Conservation (phyloP, 176 grass and related monocot species). For the Microstegium vimineum region DNA sequence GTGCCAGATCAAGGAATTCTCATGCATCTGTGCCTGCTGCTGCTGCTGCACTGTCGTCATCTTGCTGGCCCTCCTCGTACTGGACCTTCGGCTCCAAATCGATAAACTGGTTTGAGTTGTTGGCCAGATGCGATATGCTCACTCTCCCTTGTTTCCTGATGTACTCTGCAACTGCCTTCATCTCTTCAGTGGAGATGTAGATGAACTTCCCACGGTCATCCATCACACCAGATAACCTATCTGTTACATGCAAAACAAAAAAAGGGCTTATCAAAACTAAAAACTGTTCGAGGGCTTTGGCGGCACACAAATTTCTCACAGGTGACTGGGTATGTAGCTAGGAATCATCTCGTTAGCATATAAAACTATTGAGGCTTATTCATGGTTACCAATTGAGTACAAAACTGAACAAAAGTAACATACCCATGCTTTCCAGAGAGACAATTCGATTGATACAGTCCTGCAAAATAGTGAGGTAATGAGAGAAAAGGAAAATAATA, state of each 20-base stretch:
- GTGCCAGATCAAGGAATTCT: not conserved
- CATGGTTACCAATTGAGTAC: not conserved
- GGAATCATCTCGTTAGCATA: not conserved
- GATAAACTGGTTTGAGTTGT: constrained; percentile 84
- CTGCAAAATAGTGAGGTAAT: constrained; percentile 22
- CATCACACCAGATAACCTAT: constrained; percentile 94
- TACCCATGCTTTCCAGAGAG: constrained; percentile 82
- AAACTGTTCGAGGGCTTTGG: not conserved
- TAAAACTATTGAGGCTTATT: not conserved
- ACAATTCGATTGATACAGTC: constrained; percentile 91
- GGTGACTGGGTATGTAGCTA: not conserved
- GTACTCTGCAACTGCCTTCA: constrained; percentile 87
- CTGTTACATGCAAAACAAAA: constrained; percentile 23
- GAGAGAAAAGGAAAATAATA: too few species aligned
- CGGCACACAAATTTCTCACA: not conserved
- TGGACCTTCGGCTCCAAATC: constrained; percentile 74
- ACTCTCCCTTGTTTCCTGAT: constrained; percentile 88
- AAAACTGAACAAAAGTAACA: not conserved
- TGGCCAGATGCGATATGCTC: constrained; percentile 83
- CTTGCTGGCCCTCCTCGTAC: constrained; percentile 18
- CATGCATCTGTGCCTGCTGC: constrained; percentile 2
- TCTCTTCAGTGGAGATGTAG: constrained; percentile 85
- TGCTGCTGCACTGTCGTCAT: constrained; percentile 10
- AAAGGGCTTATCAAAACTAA: not conserved
- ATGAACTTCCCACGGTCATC: constrained; percentile 99